Evolutionary conservation across 345 rosid species (phyloP).

Genomic region (Citrus glauca): DNA sequence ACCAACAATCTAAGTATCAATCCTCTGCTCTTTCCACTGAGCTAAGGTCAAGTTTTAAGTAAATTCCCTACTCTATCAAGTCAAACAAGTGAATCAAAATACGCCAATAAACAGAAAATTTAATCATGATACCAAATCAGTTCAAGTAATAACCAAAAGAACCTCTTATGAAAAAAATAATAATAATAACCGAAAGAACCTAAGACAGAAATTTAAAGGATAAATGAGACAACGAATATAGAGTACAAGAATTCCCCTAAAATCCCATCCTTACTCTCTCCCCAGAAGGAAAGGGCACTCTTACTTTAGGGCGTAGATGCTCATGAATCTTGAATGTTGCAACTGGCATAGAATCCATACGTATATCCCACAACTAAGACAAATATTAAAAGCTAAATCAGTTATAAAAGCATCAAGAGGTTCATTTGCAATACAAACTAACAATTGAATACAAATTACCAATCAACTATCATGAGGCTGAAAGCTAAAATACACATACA

Average conservation of each 20-base stretch:
- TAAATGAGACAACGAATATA: neutral
- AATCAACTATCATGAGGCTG: neutral
- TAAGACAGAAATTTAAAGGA: neutral
- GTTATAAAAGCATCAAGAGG: neutral
- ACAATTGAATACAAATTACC: neutral
- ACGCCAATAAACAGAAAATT: neutral
- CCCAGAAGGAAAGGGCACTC: neutral
- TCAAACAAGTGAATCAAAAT: conserved; percentile 1
- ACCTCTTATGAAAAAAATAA: too few relatives aligned
- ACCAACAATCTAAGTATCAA: conserved; percentile 28
- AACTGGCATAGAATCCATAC: conserved; percentile 53
- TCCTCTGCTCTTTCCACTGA: conserved; percentile 35
- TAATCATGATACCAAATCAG: neutral
- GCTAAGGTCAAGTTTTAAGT: conserved; percentile 25
- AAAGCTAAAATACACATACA: neutral
- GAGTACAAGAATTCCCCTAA: neutral
- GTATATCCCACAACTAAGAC: conserved; percentile 58
- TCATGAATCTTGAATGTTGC: conserved; percentile 53
- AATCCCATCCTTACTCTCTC: neutral
- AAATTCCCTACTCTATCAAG: neutral
- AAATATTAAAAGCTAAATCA: conserved; percentile 16
- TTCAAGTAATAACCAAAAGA: neutral
- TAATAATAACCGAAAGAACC: neutral
- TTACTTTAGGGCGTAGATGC: conserved; percentile 54
- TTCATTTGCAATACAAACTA: conserved; percentile 2